Evolutionary conservation across 2,329 filamentous ascomycete genomes (phyloP).

Genomic region (Hypoxylon sp.): DNA sequence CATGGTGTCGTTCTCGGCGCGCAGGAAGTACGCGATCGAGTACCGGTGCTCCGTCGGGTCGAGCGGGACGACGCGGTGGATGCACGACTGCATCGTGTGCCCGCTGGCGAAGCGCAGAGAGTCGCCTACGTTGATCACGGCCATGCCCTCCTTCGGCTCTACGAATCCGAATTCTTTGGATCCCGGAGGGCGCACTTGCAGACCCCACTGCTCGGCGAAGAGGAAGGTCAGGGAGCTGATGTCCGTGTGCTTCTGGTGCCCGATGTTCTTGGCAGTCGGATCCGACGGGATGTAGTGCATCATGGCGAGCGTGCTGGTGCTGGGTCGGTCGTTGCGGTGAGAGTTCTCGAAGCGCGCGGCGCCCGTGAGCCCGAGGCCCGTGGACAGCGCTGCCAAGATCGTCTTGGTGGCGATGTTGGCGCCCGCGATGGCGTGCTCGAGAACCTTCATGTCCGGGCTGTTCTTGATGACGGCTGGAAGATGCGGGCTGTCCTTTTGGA

Average conservation of each 20-base stretch:
- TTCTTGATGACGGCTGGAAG: slow-evolving; percentile 65
- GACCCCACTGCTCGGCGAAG: slow-evolving; percentile 70
- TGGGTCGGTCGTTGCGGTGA: slow-evolving; percentile 66
- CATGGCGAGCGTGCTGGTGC: slow-evolving; percentile 67
- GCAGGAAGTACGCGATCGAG: slow-evolving; percentile 72
- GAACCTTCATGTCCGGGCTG: slow-evolving; percentile 62
- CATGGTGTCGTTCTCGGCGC: slow-evolving; percentile 69
- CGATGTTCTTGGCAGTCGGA: slow-evolving; percentile 61
- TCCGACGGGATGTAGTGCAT: slow-evolving; percentile 68
- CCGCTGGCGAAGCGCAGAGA: slow-evolving; percentile 69
- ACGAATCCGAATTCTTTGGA: slow-evolving; percentile 68
- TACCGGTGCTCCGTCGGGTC: slow-evolving; percentile 69
- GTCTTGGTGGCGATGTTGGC: slow-evolving; percentile 67
- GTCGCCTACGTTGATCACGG: slow-evolving; percentile 72
- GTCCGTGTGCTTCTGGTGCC: slow-evolving; percentile 72
- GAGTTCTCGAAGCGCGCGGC: slow-evolving; percentile 64
- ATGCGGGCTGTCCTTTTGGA: slow-evolving; percentile 63
- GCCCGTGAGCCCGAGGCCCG: slow-evolving; percentile 62
- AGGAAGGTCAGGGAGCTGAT: slow-evolving; percentile 69
- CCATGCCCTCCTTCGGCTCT: slow-evolving; percentile 65
- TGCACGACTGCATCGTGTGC: slow-evolving; percentile 69
- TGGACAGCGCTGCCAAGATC: slow-evolving; percentile 66
- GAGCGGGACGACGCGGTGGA: slow-evolving; percentile 70
- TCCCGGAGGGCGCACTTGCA: slow-evolving; percentile 69
- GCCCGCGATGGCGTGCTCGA: slow-evolving; percentile 66